phyloP scores from a whole-genome alignment of 257 asterid species.

The Lycium barbarum region DNA sequence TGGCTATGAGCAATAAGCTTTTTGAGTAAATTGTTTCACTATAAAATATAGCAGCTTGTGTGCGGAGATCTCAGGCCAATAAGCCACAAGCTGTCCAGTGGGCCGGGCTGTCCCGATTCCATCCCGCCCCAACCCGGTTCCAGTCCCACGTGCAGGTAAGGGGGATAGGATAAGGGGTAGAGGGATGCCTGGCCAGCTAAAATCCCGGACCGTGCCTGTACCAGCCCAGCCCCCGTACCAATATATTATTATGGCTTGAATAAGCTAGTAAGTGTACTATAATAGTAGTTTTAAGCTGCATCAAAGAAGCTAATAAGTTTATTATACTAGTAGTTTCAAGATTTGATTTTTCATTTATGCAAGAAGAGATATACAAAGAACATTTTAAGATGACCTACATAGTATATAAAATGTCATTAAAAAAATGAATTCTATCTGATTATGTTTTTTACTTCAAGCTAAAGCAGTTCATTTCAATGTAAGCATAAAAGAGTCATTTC shows the following conservation, averaged over 20 bases:
- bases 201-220: too few species aligned
- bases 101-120: too few species aligned
- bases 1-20: neutral
- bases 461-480: conserved; percentile 3
- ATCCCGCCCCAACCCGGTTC: too few species aligned
- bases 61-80: neutral
- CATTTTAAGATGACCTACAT: neutral
- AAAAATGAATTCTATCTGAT: neutral
- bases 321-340: conserved; percentile 6
- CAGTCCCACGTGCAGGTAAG: too few species aligned
- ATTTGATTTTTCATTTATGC: conserved; percentile 1
- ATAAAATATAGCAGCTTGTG: neutral
- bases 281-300: neutral
- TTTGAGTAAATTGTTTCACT: neutral
- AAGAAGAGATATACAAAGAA: neutral
- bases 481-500: neutral
- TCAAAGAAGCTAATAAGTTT: neutral
- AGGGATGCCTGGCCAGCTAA: too few species aligned
- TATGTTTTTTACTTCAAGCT: neutral
- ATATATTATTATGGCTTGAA: neutral
- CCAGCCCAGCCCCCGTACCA: neutral
- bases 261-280: conserved; percentile 1
- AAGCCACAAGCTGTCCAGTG: neutral
- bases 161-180: too few species aligned
- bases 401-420: conserved; percentile 11